Evolutionary conservation across 1,284 basidiomycete genomes (phyloP).

Genomic region (Filobasidium uniguttulatum): DNA sequence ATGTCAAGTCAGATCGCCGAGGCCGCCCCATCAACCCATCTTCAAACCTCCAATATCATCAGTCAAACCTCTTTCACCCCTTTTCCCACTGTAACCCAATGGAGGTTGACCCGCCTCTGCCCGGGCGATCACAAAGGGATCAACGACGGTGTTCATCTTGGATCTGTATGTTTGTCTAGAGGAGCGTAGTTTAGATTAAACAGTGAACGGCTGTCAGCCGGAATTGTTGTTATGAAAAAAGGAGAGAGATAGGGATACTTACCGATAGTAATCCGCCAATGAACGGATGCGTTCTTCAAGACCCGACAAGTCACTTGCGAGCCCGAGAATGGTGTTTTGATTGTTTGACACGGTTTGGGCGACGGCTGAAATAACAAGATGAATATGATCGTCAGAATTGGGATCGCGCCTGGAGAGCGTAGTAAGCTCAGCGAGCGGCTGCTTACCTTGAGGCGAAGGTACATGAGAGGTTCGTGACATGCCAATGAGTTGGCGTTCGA

Average conservation of each 20-base stretch:
- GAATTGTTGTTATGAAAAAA: neutral
- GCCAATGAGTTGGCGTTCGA: constrained; percentile 11
- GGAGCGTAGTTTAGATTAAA: neutral
- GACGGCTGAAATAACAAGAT: neutral
- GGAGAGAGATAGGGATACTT: neutral
- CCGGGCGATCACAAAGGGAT: constrained; percentile 10
- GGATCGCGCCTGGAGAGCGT: too few species aligned
- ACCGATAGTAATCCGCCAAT: constrained; percentile 11
- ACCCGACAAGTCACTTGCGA: constrained; percentile 10
- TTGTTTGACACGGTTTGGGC: constrained; percentile 14
- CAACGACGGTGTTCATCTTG: constrained; percentile 14
- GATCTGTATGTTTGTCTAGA: constrained; percentile 10
- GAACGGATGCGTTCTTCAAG: constrained; percentile 12
- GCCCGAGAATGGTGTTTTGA: constrained; percentile 13
- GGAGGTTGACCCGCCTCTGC: constrained; percentile 10
- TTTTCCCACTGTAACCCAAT: constrained; percentile 9
- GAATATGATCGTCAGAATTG: neutral
- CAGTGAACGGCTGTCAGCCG: too few species aligned
- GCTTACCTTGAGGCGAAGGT: constrained; percentile 11
- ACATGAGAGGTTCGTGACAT: constrained; percentile 4
- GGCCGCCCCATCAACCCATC: constrained; percentile 9
- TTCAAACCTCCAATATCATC: constrained; percentile 7
- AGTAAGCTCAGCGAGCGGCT: neutral
- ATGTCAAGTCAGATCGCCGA: too few species aligned
- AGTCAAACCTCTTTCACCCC: constrained; percentile 8